These are phyloP conservation scores for Gypsophila paniculata DNA, from an alignment of 179 eudicot genomes.

Conservation along the genomic window DNA sequence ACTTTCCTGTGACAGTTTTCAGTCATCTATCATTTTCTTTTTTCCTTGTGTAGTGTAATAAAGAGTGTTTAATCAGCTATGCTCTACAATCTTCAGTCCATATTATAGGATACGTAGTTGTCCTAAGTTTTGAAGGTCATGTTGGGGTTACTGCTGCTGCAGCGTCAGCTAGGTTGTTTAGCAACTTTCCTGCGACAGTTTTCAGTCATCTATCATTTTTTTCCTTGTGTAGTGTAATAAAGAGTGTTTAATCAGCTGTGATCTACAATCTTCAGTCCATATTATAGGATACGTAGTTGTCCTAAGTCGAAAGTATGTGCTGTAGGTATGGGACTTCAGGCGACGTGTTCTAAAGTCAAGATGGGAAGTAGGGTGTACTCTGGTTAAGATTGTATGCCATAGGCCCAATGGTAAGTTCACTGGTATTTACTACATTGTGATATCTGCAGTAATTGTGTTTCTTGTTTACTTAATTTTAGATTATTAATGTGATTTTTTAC, in stretches of 20 bases:
- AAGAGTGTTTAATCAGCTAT: not conserved
- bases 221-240: not conserved
- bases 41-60: not conserved
- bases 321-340: slow-evolving; percentile 91
- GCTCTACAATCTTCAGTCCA: no score
- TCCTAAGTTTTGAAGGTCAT: not conserved
- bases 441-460: not conserved
- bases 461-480: not conserved
- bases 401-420: slow-evolving; percentile 61
- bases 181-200: not conserved
- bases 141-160: not conserved
- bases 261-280: not conserved
- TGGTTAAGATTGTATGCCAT: slow-evolving; percentile 75
- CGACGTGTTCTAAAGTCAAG: slow-evolving; percentile 62
- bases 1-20: not conserved
- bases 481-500: not conserved
- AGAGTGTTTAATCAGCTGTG: not conserved
- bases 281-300: not conserved
- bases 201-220: not conserved
- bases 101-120: not conserved
- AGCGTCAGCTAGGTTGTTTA: not conserved
- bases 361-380: slow-evolving; percentile 69
- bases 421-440: not conserved
- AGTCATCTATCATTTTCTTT: not conserved
- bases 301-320: slow-evolving; percentile 6